Evolutionary conservation across 2,329 filamentous ascomycete genomes (phyloP).

Genomic region (Claviceps sp.): DNA sequence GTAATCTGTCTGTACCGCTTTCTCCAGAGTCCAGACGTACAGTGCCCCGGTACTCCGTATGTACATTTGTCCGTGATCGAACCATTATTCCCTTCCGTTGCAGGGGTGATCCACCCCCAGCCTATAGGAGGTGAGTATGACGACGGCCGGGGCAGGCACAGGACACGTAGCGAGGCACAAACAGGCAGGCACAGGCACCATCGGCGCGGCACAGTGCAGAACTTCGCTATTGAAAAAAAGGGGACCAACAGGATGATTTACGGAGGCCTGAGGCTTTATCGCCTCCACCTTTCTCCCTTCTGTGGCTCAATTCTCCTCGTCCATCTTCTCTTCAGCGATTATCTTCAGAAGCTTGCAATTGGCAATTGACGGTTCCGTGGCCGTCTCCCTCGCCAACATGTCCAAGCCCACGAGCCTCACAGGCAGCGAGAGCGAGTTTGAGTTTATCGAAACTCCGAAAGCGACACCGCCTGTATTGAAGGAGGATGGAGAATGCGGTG

Average conservation of each 20-base stretch:
- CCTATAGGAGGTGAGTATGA: no score
- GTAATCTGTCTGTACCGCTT: no score
- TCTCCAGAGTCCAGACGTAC: no score
- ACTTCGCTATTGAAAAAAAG: neutral
- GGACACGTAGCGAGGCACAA: no score
- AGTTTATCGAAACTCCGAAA: constrained; percentile 29
- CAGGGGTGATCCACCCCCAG: no score
- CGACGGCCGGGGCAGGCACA: no score
- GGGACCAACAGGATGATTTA: neutral
- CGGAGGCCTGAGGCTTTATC: neutral
- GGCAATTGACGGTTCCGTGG: constrained; percentile 6
- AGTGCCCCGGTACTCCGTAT: no score
- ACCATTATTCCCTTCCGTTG: no score
- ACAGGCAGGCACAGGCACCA: no score
- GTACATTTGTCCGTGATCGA: no score
- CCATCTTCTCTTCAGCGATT: neutral
- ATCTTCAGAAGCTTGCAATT: neutral
- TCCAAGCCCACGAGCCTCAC: constrained; percentile 19
- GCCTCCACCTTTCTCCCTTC: neutral
- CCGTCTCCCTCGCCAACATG: constrained; percentile 17
- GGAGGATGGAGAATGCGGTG: constrained; percentile 45
- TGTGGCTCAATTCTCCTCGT: neutral
- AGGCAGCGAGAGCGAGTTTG: constrained; percentile 24
- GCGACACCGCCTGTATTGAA: constrained; percentile 46
- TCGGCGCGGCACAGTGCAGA: no score